phyloP scores from a whole-genome alignment of 495 filamentous ascomycete species.

The Penicillium antarcticum region DNA sequence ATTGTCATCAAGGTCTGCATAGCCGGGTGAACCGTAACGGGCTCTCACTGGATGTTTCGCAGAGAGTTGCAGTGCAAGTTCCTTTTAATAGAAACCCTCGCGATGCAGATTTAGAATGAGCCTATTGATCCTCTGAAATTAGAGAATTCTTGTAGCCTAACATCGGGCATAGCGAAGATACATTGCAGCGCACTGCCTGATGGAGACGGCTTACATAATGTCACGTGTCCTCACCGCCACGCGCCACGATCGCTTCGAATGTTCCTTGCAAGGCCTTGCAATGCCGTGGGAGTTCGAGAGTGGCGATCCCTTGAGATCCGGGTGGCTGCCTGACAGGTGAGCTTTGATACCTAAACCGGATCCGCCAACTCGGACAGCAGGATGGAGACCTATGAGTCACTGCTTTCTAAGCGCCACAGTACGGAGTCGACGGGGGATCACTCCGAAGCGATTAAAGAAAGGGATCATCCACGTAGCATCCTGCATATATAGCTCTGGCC shows the following conservation, averaged over 20 bases:
- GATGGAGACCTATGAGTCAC: slow-evolving; percentile 8
- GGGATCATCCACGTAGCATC: not conserved
- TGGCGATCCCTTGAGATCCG: not conserved
- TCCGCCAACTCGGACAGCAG: not conserved
- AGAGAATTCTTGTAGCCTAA: slow-evolving; percentile 4
- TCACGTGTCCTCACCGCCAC: not conserved
- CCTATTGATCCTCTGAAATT: not conserved
- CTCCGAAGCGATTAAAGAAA: not conserved
- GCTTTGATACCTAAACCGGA: slow-evolving; percentile 7
- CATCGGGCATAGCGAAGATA: slow-evolving; percentile 2
- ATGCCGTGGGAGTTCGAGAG: not conserved
- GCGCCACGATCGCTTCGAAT: too few relatives aligned
- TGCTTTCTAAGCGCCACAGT: slow-evolving; percentile 4
- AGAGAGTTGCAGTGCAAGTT: not conserved
- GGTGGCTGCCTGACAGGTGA: slow-evolving; percentile 6
- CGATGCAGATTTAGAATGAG: not conserved
- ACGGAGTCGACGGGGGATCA: too few relatives aligned
- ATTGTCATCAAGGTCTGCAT: not conserved
- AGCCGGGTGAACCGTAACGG: not conserved
- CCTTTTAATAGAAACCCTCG: slow-evolving; percentile 1
- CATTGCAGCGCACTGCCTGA: slow-evolving; percentile 4
- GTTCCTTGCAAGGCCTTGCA: too few relatives aligned
- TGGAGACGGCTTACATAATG: not conserved
- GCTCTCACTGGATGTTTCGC: not conserved
- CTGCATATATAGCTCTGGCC: slow-evolving; percentile 10